Evolutionary conservation across 352 stramenopile genomes (phyloP).

Genomic region (Globisporangium radiosum): DNA sequence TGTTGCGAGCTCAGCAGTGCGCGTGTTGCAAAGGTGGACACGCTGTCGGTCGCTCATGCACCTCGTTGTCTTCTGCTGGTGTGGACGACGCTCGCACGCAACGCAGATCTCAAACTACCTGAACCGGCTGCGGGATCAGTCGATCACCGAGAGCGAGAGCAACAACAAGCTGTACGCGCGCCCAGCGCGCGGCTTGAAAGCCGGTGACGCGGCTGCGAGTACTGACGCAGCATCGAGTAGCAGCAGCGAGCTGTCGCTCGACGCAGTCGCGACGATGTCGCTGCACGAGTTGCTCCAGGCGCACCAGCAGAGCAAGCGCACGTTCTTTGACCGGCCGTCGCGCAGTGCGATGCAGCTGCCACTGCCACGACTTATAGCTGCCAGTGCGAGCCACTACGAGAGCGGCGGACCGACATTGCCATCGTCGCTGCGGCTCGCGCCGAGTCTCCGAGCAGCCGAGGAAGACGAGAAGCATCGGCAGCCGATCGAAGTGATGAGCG

Average conservation of each 20-base stretch:
- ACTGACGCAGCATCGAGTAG: conserved; percentile 32
- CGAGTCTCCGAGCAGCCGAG: conserved; percentile 51
- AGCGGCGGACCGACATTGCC: too few species aligned
- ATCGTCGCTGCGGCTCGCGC: conserved; percentile 36
- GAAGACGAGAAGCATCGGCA: conserved; percentile 82
- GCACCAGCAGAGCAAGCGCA: conserved; percentile 41
- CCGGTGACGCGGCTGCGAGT: conserved; percentile 11
- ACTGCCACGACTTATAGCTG: conserved; percentile 15
- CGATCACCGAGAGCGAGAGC: conserved; percentile 62
- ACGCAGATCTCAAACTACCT: conserved; percentile 61
- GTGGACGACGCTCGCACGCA: background rate
- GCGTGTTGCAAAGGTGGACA: background rate
- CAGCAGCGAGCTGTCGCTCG: conserved; percentile 28
- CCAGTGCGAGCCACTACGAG: conserved; percentile 1
- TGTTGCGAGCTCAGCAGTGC: background rate
- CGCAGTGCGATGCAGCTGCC: conserved; percentile 33
- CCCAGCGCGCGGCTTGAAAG: conserved; percentile 2
- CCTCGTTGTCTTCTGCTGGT: background rate
- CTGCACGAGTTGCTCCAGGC: conserved; percentile 45
- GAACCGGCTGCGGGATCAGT: conserved; percentile 67
- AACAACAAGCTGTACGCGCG: conserved; percentile 75
- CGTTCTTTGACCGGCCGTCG: conserved; percentile 45
- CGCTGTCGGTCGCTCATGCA: background rate
- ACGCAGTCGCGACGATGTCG: conserved; percentile 60
- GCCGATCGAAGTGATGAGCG: conserved; percentile 84